Evolutionary conservation across 2,329 filamentous ascomycete species (phyloP).

Genomic region (Colletotrichum chrysophilum): DNA sequence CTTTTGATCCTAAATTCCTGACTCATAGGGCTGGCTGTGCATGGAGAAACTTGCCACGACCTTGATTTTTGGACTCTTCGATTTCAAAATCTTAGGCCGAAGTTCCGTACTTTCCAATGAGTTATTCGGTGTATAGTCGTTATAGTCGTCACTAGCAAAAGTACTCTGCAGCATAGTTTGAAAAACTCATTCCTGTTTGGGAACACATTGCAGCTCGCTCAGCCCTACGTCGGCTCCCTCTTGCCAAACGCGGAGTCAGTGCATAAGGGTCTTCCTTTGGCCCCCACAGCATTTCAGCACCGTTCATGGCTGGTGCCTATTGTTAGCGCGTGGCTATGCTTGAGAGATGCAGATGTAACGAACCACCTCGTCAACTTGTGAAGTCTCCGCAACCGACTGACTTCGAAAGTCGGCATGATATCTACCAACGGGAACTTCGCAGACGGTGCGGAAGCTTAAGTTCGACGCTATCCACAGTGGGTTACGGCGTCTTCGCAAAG

Average conservation of each 20-base stretch:
- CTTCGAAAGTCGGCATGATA: not conserved
- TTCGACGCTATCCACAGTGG: not conserved
- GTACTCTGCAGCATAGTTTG: not conserved
- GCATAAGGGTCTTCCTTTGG: not conserved
- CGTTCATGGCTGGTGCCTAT: not conserved
- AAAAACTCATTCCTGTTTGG: not conserved
- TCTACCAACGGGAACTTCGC: not conserved
- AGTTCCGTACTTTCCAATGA: not conserved
- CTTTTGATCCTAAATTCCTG: not conserved
- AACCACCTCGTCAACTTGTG: fast-evolving
- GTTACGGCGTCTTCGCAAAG: not conserved
- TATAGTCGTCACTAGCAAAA: not conserved
- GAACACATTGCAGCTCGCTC: not conserved
- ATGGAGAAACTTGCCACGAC: not conserved
- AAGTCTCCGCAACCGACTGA: not conserved
- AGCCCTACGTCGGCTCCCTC: not conserved
- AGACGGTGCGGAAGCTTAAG: not conserved
- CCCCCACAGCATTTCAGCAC: not conserved
- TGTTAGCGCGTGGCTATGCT: not conserved
- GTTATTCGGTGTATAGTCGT: not conserved
- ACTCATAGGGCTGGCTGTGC: not conserved
- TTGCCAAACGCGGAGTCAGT: not conserved
- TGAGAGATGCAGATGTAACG: not conserved
- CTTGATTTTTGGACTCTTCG: not conserved
- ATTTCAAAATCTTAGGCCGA: fast-evolving